Evolutionary conservation across 2,329 filamentous ascomycete species (phyloP).

Genomic region (Exophiala sp.): DNA sequence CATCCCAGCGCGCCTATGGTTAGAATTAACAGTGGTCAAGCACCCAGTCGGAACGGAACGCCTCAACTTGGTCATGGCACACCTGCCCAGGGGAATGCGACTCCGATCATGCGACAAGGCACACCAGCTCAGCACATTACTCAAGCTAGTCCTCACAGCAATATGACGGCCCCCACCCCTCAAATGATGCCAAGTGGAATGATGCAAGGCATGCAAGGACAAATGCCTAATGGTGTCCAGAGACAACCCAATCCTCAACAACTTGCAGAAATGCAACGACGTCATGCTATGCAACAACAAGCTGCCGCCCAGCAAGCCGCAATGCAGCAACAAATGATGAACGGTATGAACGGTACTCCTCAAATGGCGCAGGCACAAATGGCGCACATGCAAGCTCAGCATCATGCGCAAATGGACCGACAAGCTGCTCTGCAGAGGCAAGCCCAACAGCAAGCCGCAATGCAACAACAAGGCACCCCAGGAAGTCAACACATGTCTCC

Average conservation of each 20-base stretch:
- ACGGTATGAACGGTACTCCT: constrained; percentile 27
- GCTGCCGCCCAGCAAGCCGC: constrained; percentile 34
- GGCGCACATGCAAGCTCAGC: constrained; percentile 27
- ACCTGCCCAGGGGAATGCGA: constrained; percentile 45
- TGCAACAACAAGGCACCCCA: constrained; percentile 28
- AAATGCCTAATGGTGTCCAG: constrained; percentile 38
- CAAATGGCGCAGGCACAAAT: constrained; percentile 34
- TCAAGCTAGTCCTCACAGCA: constrained; percentile 44
- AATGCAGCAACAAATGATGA: constrained; percentile 38
- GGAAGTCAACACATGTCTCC: constrained; percentile 30
- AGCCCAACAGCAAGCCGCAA: constrained; percentile 30
- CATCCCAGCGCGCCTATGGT: constrained; percentile 47
- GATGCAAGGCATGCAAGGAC: constrained; percentile 41
- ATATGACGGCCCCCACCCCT: constrained; percentile 42
- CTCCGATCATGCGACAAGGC: constrained; percentile 46
- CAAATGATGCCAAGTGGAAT: constrained; percentile 42
- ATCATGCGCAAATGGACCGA: constrained; percentile 30
- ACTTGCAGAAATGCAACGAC: constrained; percentile 39
- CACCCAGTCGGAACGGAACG: constrained; percentile 45
- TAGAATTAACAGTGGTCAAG: constrained; percentile 44
- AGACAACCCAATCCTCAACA: constrained; percentile 39
- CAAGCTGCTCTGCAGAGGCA: constrained; percentile 31
- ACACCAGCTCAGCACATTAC: constrained; percentile 46
- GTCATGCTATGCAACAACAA: constrained; percentile 46
- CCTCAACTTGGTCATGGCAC: constrained; percentile 48